Evolutionary conservation across 352 stramenopile species (phyloP).

Genomic region (Phytophthora idaei): DNA sequence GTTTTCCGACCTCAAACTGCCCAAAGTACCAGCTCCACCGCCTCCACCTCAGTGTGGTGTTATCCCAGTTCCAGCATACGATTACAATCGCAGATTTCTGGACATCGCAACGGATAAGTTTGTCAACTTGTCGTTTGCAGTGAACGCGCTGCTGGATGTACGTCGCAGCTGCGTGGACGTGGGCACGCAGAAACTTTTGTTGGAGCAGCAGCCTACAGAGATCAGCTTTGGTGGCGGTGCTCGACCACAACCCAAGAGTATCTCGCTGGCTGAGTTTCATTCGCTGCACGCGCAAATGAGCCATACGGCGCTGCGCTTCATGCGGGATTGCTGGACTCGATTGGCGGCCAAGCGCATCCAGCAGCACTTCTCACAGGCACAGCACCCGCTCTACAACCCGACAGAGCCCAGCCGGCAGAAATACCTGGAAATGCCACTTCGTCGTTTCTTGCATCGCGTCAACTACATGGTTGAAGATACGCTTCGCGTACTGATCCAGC

Average conservation of each 20-base stretch:
- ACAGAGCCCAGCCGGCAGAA: slow-evolving; percentile 66
- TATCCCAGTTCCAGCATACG: slow-evolving; percentile 54
- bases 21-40: slow-evolving; percentile 20
- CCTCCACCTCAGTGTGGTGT: slow-evolving; percentile 59
- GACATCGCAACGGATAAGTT: slow-evolving; percentile 67
- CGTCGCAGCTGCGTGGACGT: slow-evolving; percentile 72
- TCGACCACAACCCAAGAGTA: slow-evolving; percentile 52
- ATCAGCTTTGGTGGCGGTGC: slow-evolving; percentile 55
- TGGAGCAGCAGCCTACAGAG: slow-evolving; percentile 73
- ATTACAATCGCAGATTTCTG: slow-evolving; percentile 76
- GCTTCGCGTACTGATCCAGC: slow-evolving; percentile 59
- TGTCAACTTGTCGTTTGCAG: slow-evolving; percentile 70
- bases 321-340: slow-evolving; percentile 82
- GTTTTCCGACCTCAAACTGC: slow-evolving; percentile 60
- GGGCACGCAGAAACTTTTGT: slow-evolving; percentile 58
- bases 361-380: slow-evolving; percentile 54
- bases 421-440: slow-evolving; percentile 68
- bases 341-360: slow-evolving; percentile 79
- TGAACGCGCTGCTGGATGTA: slow-evolving; percentile 78
- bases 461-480: slow-evolving; percentile 87
- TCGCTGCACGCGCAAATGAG: slow-evolving; percentile 73
- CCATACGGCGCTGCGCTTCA: slow-evolving; percentile 70
- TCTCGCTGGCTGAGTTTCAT: slow-evolving; percentile 76
- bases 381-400: slow-evolving; percentile 68
- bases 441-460: slow-evolving; percentile 69